Evolutionary conservation across 129 eudicot species (phyloP).

Genomic region (Sambucus nigra): DNA sequence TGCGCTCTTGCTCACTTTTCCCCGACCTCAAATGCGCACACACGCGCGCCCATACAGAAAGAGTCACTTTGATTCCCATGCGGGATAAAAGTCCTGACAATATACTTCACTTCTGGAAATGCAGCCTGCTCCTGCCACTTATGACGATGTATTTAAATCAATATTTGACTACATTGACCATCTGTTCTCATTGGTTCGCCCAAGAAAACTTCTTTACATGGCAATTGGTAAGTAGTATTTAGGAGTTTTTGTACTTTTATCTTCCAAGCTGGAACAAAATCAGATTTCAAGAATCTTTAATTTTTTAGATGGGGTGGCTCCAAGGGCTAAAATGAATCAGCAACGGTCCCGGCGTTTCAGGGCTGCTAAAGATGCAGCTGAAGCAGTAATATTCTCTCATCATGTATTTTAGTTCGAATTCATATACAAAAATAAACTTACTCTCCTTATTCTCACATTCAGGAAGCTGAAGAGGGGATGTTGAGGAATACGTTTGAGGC

Average conservation of each 20-base stretch:
- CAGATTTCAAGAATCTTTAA: slow-evolving; percentile 7
- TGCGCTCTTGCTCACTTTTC: not conserved
- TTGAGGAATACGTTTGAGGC: slow-evolving; percentile 65
- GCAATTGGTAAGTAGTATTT: slow-evolving; percentile 65
- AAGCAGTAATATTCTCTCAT: slow-evolving; percentile 56
- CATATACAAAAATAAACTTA: not conserved
- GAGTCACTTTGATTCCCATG: not conserved
- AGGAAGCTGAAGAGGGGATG: slow-evolving; percentile 94
- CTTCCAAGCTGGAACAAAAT: slow-evolving; percentile 3
- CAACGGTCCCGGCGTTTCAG: slow-evolving; percentile 93
- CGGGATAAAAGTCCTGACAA: not conserved
- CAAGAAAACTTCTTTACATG: slow-evolving; percentile 86
- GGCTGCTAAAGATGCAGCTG: slow-evolving; percentile 98
- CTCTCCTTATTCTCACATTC: slow-evolving; percentile 9
- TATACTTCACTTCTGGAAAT: slow-evolving; percentile 15
- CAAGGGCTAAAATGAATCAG: slow-evolving; percentile 99
- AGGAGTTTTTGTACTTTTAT: not conserved
- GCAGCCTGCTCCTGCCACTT: slow-evolving; percentile 92
- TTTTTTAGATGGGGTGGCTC: slow-evolving; percentile 93
- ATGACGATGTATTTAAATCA: slow-evolving; percentile 74
- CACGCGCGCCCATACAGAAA: not conserved
- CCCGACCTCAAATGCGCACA: not conserved
- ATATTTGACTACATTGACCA: slow-evolving; percentile 95
- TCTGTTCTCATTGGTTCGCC: slow-evolving; percentile 79
- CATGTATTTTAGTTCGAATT: too few species aligned